Evolutionary conservation across 2,329 filamentous ascomycete genomes (phyloP).

Genomic region (Paecilomyces sp.): DNA sequence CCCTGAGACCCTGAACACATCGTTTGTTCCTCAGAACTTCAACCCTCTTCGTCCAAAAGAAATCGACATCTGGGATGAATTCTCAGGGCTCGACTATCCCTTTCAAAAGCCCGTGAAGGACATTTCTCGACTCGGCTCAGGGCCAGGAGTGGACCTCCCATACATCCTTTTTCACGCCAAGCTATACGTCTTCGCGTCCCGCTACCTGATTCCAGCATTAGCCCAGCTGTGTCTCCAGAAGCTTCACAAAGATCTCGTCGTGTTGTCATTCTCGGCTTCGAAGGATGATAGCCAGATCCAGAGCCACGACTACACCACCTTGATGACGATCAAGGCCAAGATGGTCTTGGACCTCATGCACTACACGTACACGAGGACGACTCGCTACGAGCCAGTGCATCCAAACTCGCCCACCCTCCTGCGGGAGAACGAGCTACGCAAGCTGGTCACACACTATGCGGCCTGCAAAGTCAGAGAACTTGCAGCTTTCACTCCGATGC

Average conservation of each 20-base stretch:
- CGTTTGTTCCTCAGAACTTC: slow-evolving; percentile 28
- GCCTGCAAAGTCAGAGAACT: slow-evolving; percentile 34
- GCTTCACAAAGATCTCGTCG: slow-evolving; percentile 29
- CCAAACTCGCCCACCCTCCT: slow-evolving; percentile 27
- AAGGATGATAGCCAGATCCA: slow-evolving; percentile 10
- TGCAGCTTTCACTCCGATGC: slow-evolving; percentile 19
- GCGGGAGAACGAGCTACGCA: slow-evolving; percentile 33
- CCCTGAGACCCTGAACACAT: slow-evolving; percentile 23
- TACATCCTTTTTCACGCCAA: slow-evolving; percentile 39
- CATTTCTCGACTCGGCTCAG: slow-evolving; percentile 2
- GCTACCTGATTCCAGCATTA: slow-evolving; percentile 33
- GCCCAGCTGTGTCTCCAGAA: slow-evolving; percentile 34
- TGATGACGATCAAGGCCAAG: slow-evolving; percentile 21
- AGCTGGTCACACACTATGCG: slow-evolving; percentile 32
- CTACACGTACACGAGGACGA: slow-evolving; percentile 33
- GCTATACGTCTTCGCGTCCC: slow-evolving; percentile 36
- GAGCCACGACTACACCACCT: slow-evolving; percentile 13
- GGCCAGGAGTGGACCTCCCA: slow-evolving; percentile 17
- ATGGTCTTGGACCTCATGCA: slow-evolving; percentile 32
- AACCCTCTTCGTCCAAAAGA: slow-evolving; percentile 20
- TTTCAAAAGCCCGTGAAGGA: slow-evolving; percentile 14
- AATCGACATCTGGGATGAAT: slow-evolving; percentile 33
- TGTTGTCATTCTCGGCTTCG: slow-evolving; percentile 18
- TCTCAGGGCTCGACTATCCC: slow-evolving; percentile 26
- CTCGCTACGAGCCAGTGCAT: slow-evolving; percentile 31